Conservation (phyloP, 352 stramenopile species). For the Phytophthora aleatoria region DNA sequence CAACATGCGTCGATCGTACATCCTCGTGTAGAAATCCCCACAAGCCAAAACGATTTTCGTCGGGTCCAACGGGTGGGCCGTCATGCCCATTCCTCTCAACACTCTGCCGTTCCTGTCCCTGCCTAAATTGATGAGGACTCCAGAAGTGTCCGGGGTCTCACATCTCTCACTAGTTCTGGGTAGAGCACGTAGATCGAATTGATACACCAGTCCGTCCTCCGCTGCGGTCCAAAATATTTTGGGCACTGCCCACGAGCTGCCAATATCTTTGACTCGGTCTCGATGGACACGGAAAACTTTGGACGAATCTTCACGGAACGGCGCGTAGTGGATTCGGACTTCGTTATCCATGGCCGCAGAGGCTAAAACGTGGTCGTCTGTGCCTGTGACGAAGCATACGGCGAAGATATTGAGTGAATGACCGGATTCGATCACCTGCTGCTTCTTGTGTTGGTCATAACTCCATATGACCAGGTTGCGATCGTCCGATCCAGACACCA, state of each 20-base stretch:
- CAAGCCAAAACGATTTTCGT: conserved; percentile 77
- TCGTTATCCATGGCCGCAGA: conserved; percentile 84
- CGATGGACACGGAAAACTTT: conserved; percentile 74
- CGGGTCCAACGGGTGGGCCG: conserved; percentile 65
- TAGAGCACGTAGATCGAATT: conserved; percentile 80
- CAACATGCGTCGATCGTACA: conserved; percentile 85
- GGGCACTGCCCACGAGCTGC: conserved; percentile 59
- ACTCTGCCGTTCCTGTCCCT: conserved; percentile 47
- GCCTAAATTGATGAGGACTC: conserved; percentile 70
- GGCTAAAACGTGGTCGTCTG: conserved; percentile 80
- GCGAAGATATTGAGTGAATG: conserved; percentile 89
- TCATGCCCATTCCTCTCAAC: conserved; percentile 77
- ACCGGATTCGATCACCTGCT: conserved; percentile 69
- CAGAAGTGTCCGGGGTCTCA: conserved; percentile 44
- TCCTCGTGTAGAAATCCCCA: conserved; percentile 77
- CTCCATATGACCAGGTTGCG: conserved; percentile 82
- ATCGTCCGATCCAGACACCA: conserved; percentile 88
- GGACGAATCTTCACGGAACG: conserved; percentile 65
- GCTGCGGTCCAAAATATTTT: conserved; percentile 87
- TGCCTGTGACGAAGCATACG: conserved; percentile 83
- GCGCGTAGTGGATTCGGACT: conserved; percentile 87
- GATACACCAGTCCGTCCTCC: conserved; percentile 85
- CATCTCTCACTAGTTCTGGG: conserved; percentile 41
- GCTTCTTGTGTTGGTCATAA: conserved; percentile 57
- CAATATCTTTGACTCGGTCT: conserved; percentile 86